Evolutionary conservation across 495 filamentous ascomycete species (phyloP), one percentile per base, ranked within the genome.

Genomic region (Glonium stellatum): DNA sequence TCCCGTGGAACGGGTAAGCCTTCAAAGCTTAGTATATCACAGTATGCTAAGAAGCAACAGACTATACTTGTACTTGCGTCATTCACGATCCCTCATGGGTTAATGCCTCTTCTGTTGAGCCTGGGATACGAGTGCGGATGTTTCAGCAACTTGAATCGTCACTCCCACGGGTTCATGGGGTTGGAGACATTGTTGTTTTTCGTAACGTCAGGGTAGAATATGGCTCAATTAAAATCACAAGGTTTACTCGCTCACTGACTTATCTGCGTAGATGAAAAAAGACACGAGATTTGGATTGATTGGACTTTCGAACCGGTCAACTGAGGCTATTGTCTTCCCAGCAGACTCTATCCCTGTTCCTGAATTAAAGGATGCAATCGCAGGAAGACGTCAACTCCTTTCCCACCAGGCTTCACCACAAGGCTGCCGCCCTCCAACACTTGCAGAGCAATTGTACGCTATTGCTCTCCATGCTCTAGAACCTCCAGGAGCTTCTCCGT

Each of bases 1-100:
- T 79, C 78, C 15, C 65, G 31, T n/a, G 70, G 74, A 53, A 56
- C 25, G 5, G 78, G 79, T 78, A 73, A 59, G 75, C 63, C 21
- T 71, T 67, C 0, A 58, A 79, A 15, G 46, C 54, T 35, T 25
- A 81, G 42, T 71, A 65, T 57, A 74, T 82, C 6, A 25, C 81
- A 82, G 54, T 69, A n/a, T 75, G 31, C 67, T 55, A 55, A 55
- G 0, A 18, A 4, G 34, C 10, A n/a, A 5, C 2, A 25, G 31
- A 39, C 55, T 66, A 61, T 68, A 58, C 64, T 60, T 66, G 67
- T 34, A 69, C 67, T 31, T 65, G 67, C 57, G 59, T 53, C 27
- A n/a, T 71, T 12, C 67, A 69, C 11, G 69, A 71, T 54, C 39
- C 13, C 12, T 19, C 15, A 1, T 36, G 60, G 5, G 42, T 35